phyloP scores from a whole-genome alignment of 2,329 filamentous ascomycete species.

The Boeremia lycopersici region DNA sequence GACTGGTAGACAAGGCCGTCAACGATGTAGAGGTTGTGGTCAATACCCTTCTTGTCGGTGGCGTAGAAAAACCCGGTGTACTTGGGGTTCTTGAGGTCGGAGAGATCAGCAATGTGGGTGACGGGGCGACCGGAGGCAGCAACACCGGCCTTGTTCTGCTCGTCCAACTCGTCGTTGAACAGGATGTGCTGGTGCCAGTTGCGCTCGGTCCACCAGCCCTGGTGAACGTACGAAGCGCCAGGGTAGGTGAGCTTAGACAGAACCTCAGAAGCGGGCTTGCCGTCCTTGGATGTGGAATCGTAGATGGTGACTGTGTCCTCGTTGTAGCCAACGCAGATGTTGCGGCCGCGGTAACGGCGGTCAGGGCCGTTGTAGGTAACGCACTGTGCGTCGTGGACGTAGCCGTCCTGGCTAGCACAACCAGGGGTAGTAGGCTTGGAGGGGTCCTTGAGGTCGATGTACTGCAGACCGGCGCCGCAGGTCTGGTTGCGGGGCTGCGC shows the following conservation, averaged over 20 bases:
- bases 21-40: slow-evolving; percentile 55
- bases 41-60: slow-evolving; percentile 45
- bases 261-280: slow-evolving; percentile 61
- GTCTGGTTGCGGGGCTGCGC: slow-evolving; percentile 40
- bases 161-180: slow-evolving; percentile 44
- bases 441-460: slow-evolving; percentile 63
- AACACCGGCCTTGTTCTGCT: slow-evolving; percentile 34
- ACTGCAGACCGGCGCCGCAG: slow-evolving; percentile 61
- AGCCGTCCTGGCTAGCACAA: slow-evolving; percentile 60
- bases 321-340: slow-evolving; percentile 64
- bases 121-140: slow-evolving; percentile 41
- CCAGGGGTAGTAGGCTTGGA: slow-evolving; percentile 59
- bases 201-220: slow-evolving; percentile 59
- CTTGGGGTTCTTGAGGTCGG: slow-evolving; percentile 42
- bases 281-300: slow-evolving; percentile 59
- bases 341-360: slow-evolving; percentile 53
- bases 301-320: slow-evolving; percentile 59
- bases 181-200: slow-evolving; percentile 43
- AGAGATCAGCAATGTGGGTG: slow-evolving; percentile 45
- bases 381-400: slow-evolving; percentile 67
- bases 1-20: slow-evolving; percentile 50
- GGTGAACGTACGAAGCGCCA: slow-evolving; percentile 62
- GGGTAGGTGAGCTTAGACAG: slow-evolving; percentile 61
- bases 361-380: slow-evolving; percentile 61
- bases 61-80: slow-evolving; percentile 52